These are phyloP conservation scores for Trichophyton verrucosum DNA, from an alignment of 2,329 filamentous ascomycete species.

Conservation along the genomic window DNA sequence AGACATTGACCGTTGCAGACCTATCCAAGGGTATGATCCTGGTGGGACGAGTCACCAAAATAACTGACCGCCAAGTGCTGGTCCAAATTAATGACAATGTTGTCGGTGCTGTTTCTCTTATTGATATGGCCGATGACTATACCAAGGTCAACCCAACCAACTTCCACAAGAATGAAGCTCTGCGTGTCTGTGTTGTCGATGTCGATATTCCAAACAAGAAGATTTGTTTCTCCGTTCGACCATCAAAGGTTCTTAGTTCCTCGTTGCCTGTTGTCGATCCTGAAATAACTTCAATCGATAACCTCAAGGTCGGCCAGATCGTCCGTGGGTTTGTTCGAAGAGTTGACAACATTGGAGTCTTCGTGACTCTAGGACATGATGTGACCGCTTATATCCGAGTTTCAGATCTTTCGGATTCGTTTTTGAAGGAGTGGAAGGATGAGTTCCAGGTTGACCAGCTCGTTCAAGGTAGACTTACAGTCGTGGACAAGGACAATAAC, in stretches of 20 bases:
- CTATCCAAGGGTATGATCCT: constrained; percentile 70
- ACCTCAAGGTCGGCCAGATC: constrained; percentile 64
- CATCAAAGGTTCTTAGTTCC: constrained; percentile 81
- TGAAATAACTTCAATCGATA: constrained; percentile 58
- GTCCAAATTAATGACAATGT: constrained; percentile 73
- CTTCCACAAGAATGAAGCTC: constrained; percentile 71
- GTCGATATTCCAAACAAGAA: constrained; percentile 77
- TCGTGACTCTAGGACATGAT: constrained; percentile 69
- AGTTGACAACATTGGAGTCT: constrained; percentile 77
- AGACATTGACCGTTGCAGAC: constrained; percentile 54
- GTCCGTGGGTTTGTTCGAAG: constrained; percentile 87
- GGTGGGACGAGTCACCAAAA: constrained; percentile 70
- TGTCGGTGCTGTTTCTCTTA: constrained; percentile 66
- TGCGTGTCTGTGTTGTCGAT: constrained; percentile 73
- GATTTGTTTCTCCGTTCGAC: constrained; percentile 66
- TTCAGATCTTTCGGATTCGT: constrained; percentile 78
- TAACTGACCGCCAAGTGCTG: constrained; percentile 69
- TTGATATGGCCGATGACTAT: constrained; percentile 80
- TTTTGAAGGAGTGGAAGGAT: constrained; percentile 90
- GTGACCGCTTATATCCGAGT: constrained; percentile 75
- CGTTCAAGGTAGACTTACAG: constrained; percentile 71
- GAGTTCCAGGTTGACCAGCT: constrained; percentile 79
- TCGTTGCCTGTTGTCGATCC: constrained; percentile 66
- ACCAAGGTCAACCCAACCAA: constrained; percentile 61
- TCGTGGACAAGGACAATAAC: constrained; percentile 54